Base-by-base conservation (phyloP, 2,329 filamentous ascomycete species). In the Phyllachora maydis region DNA sequence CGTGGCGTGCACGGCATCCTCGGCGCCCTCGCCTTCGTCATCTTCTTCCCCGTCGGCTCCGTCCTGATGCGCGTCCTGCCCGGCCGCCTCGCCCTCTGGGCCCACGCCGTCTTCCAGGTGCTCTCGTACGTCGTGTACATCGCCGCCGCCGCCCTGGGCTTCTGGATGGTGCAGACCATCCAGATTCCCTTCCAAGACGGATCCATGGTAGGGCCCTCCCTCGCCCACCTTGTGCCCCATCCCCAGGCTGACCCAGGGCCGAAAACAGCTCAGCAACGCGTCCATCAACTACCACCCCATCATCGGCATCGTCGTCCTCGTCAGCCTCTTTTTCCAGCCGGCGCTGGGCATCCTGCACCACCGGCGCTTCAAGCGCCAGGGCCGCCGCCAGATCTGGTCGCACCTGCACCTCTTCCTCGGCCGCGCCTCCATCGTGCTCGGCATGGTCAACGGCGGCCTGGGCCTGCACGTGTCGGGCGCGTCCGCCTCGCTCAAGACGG, bases 391-490 rank as follows among this genome's bases (percentile, higher is more conserved):
- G 17, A 16, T 42, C n/a, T 52, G 44, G 43, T 54, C 50, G 0
- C 32, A 52, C 30, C 28, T 47, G 7, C 56, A 60, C 27, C 33
- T 58, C 6, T 48, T 48, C 43, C 39, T 49, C 29, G 54, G 55
- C 19, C 47, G 54, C 7, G 22, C 41, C 8, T 30, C 35, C 2
- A 39, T 57, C 11, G 39, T 45, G 0, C 35, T 56, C 1, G 54
- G 53, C 13, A 52, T 57, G 24, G 36, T 55, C 27, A 54, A 54
- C 32, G 53, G 54, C 3, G 52, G 50, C 1, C 37, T 57, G 2
- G 53, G 54, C 1, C 33, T 58, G 16, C 32, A 36, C n/a, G 34
- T 56, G 4, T 42, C 52, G 6, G 28, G 31, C 10, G 46, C 46
- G 0, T 14, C 34, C 0, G 22, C 23, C 11, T 26, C 31, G 3